Conservation (phyloP, 306 rosid genomes). For the Sicyos edulis region DNA sequence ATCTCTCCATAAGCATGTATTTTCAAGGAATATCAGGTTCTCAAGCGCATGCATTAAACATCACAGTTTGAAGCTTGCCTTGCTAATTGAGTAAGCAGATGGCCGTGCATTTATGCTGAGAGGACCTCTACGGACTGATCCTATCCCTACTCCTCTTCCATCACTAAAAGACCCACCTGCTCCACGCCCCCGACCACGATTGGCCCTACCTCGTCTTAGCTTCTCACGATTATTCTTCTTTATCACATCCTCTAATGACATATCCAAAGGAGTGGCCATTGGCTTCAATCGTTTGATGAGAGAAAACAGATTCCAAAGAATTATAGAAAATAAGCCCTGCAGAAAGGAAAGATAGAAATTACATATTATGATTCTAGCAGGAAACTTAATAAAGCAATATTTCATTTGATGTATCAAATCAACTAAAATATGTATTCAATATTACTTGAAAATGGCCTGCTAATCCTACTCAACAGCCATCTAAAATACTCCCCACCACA, state of each 20-base stretch:
- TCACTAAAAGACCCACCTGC: conserved; percentile 44
- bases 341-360: conserved; percentile 2
- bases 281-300: conserved; percentile 4
- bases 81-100: conserved; percentile 74
- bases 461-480: background rate
- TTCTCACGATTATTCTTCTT: conserved; percentile 67
- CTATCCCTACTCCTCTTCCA: conserved; percentile 53
- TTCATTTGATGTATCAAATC: background rate
- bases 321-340: conserved; percentile 2
- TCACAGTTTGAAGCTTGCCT: conserved; percentile 93
- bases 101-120: conserved; percentile 53
- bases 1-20: conserved; percentile 11
- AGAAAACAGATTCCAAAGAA: conserved; percentile 6
- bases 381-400: background rate
- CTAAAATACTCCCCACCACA: background rate
- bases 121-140: conserved; percentile 69
- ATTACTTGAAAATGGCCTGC: background rate
- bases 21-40: conserved; percentile 45
- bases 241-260: conserved; percentile 84
- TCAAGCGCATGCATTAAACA: conserved; percentile 69
- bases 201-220: conserved; percentile 61
- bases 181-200: conserved; percentile 53
- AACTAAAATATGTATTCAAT: background rate
- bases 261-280: conserved; percentile 82
- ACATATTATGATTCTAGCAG: background rate